These are phyloP conservation scores for Ophiostoma quercus DNA, from an alignment of 2,329 filamentous ascomycete species.

Conservation along the genomic window DNA sequence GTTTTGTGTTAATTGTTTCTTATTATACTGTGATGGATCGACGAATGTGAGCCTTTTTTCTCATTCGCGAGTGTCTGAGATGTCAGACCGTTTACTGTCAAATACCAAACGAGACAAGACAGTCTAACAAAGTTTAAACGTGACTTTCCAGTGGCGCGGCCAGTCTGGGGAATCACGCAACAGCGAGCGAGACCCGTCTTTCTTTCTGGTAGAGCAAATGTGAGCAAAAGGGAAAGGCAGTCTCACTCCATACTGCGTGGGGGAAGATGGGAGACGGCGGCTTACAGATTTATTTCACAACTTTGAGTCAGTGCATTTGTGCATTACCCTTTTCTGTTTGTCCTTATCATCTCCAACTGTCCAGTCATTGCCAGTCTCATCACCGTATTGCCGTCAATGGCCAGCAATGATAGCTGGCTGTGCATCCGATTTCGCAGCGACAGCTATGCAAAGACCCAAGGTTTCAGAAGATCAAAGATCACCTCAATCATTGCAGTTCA, in stretches of 20 bases:
- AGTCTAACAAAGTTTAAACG: background rate
- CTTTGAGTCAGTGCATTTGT: background rate
- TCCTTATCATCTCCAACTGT: background rate
- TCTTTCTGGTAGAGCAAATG: background rate
- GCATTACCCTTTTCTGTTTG: background rate
- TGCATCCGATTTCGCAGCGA: slow-evolving; percentile 9
- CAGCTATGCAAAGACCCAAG: background rate
- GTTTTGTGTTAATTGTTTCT: background rate
- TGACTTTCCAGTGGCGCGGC: slow-evolving; percentile 7
- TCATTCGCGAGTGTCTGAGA: background rate
- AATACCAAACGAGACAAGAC: background rate
- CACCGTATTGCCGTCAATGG: background rate
- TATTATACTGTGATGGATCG: background rate
- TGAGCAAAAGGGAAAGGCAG: background rate
- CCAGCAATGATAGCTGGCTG: background rate
- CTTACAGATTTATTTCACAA: background rate
- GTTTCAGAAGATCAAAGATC: background rate
- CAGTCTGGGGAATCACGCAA: slow-evolving; percentile 8
- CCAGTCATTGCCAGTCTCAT: background rate
- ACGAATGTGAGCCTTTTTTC: background rate
- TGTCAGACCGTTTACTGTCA: background rate
- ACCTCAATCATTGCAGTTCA: background rate
- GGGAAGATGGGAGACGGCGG: background rate
- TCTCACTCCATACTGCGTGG: background rate
- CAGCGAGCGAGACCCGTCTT: background rate